Evolutionary conservation across 495 filamentous ascomycete genomes (phyloP), one percentile per base, ranked within the genome.

Genomic region (Haplographium delicatum): DNA sequence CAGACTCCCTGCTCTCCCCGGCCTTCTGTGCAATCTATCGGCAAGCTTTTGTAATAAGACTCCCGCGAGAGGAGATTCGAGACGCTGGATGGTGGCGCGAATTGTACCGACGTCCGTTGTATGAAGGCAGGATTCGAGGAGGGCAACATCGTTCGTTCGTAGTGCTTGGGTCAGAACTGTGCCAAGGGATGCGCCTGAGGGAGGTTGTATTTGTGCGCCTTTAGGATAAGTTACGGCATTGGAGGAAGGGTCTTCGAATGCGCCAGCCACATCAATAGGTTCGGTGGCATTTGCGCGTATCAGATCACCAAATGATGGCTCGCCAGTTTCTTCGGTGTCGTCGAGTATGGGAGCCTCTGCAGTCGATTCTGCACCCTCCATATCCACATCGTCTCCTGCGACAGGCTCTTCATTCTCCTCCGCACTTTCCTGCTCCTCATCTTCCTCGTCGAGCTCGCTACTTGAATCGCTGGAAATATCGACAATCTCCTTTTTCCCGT

Each of bases 121-220:
- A 62, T 86, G 85, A 58, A 98, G 83, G 66, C 91, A 96, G 1
- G 88, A 89, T 68, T 97, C 91, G 47, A 98, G 83, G 47, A 96
- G 84, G 37, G 79, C 79, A 44, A 72, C 72, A 68, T 98, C 93
- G 68, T 95, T 91, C 23, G 90, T 96, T 62, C 84, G 83, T 34
- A 98, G 85, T 3, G 93, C 87, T 61, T 97, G 93, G 15, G 90
- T 83, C 55, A 98, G 82, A 7, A 96, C 88, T 4, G 89, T 95
- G 8, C 85, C 83, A 20, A 98, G 75, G 1, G 93, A 95, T 35
- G 86, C 80, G 43, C 83, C 81, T n/a, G 78, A 82, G 9, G 88
- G 83, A 22, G 84, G 74, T 55, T 76, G 75, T 53, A 73, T 68
- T 38, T 57, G 48, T 15, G 40, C 18, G 47, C 39, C 25, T 43